Base-by-base conservation (phyloP, 2,329 filamentous ascomycete genomes). In the Fusarium sp. region DNA sequence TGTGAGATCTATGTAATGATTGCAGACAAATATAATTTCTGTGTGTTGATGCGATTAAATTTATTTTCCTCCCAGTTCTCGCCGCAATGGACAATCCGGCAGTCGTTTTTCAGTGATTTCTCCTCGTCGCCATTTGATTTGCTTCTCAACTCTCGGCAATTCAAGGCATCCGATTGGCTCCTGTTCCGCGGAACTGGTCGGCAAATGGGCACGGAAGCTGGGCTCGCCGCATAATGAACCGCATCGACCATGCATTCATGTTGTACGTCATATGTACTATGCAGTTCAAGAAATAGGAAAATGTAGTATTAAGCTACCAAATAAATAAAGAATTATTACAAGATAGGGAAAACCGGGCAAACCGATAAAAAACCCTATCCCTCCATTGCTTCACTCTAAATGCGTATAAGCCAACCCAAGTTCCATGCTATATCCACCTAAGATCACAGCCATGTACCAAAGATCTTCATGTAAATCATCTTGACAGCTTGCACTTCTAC, bases 81-180 rank as follows among this genome's bases (percentile, higher is more conserved):
- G 0, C 2, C 6, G 3, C 8, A 12, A n/a, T 8, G 14, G 2
- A 0, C 14, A 31, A 10, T 12, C 14, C 14, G n/a, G 5, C 12
- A 31, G 20, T 10, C 7, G 20, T 10, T 7, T 10, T 15, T 7
- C 7, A 5, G 9, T 22, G 28, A 1, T 7, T 11, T 24, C 6
- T 42, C 5, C 6, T 5, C 12, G 17, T 49, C 26, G 42, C 39
- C 42, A 69, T 69, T 54, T 20, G 1, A 8, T 9, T 6, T 15
- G 15, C 38, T 48, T 14, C 11, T 41, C 2, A 2, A 17, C 7
- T 17, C 2, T 44, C 42, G 38, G 44, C 26, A 42, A 9, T 57
- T 42, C 2, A 2, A 0, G 8, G 15, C 62, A 39, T 71, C 69
- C 67, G 67, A 71, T 71, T 71, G 69, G 69, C 22, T 54, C 10